phyloP scores from a whole-genome alignment of 1,139 yeast genomes.

The Suhomyces taliae region DNA sequence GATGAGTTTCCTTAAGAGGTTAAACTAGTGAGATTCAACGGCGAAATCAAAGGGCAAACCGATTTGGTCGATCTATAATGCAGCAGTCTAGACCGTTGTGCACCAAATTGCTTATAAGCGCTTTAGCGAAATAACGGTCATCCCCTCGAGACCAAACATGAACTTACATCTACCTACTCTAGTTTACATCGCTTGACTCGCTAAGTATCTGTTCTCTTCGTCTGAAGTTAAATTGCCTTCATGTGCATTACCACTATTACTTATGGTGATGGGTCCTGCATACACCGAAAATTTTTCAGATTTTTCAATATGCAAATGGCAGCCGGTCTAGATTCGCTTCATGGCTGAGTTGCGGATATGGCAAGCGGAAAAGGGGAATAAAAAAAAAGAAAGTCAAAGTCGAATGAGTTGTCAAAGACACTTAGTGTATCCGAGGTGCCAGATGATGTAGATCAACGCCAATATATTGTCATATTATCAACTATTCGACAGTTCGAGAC shows the following conservation, averaged over 20 bases:
- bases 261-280: neutral
- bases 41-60: neutral
- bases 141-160: no score
- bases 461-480: no score
- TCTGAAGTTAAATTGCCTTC: neutral
- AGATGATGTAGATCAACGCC: no score
- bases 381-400: no score
- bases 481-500: no score
- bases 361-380: neutral
- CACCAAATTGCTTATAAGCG: no score
- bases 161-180: no score
- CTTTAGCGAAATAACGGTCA: no score
- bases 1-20: neutral
- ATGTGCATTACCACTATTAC: neutral
- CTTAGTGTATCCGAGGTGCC: no score
- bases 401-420: neutral
- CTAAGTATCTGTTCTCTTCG: no score
- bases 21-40: neutral
- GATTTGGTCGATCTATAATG: neutral
- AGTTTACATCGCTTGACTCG: no score
- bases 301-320: neutral
- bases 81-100: no score
- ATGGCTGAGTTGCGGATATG: neutral
- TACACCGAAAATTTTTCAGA: constrained; percentile 3
- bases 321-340: neutral